Conservation (phyloP, 1,139 yeast genomes). For the Taiozyma sp. region DNA sequence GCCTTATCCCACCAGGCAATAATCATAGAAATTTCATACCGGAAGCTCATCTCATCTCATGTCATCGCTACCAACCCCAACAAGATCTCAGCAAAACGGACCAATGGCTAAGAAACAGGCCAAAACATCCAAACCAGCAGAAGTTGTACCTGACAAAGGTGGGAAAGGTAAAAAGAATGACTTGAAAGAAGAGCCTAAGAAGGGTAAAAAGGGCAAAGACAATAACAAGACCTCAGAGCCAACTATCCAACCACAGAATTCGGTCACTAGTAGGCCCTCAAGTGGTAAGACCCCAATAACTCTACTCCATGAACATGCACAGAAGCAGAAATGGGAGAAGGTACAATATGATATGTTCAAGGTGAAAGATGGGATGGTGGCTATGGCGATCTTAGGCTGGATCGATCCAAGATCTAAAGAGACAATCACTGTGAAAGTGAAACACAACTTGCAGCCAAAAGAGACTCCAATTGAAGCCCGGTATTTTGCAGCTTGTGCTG, state of each 20-base stretch:
- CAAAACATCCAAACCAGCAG: background rate
- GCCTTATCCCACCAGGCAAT: no score
- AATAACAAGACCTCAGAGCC: background rate
- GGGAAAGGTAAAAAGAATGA: background rate
- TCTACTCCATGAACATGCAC: constrained; percentile 80
- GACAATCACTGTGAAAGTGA: constrained; percentile 49
- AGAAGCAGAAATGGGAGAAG: constrained; percentile 84
- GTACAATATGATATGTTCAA: constrained; percentile 68
- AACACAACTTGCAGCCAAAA: constrained; percentile 28
- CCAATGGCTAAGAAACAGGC: constrained; percentile 6
- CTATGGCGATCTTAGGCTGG: constrained; percentile 58
- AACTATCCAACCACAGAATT: background rate
- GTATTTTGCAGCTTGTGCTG: constrained; percentile 85
- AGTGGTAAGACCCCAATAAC: constrained; percentile 94
- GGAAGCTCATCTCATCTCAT: no score
- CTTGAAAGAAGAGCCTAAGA: background rate
- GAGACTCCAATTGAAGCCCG: constrained; percentile 86
- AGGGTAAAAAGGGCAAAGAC: background rate
- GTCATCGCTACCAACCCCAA: no score
- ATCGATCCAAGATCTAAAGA: constrained; percentile 80
- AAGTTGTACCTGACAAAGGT: background rate
- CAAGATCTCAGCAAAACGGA: background rate
- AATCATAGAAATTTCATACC: no score
- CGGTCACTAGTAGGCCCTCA: constrained; percentile 50
- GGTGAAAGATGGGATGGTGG: constrained; percentile 50